These are phyloP conservation scores for Chlamydomonas eustigma DNA, from an alignment of 139 green algal species.

Conservation along the genomic window DNA sequence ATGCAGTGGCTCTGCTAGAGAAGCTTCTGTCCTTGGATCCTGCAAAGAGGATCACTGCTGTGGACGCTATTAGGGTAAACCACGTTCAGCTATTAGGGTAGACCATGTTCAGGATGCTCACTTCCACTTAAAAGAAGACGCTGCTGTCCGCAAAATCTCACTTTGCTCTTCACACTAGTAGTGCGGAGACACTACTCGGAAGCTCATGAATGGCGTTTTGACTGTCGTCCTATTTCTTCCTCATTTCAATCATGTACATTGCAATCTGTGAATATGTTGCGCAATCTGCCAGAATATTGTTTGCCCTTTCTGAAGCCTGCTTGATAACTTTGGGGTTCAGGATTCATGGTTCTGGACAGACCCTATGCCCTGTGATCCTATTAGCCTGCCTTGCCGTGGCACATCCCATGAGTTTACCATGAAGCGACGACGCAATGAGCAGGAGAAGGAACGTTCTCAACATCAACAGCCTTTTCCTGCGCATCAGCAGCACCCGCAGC, in stretches of 20 bases:
- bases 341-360: conserved; percentile 41
- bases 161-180: no score
- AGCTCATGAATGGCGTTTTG: no score
- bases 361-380: conserved; percentile 31
- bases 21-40: conserved; percentile 70
- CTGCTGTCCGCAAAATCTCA: no score
- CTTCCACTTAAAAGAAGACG: no score
- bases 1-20: conserved; percentile 63
- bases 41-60: conserved; percentile 54
- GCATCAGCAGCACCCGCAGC: not conserved
- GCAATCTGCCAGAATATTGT: no score
- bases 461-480: not conserved
- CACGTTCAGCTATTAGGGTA: no score
- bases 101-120: no score
- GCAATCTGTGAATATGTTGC: no score
- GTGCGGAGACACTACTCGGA: no score
- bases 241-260: no score
- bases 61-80: conserved; percentile 43
- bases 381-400: conserved; percentile 38
- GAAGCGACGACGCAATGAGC: conserved; percentile 45
- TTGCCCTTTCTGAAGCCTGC: no score
- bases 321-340: conserved; percentile 26
- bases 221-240: no score
- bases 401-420: conserved; percentile 52
- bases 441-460: conserved; percentile 2